These are phyloP conservation scores for Fraxinus ornus DNA, from an alignment of 305 asterid species.

Conservation along the genomic window DNA sequence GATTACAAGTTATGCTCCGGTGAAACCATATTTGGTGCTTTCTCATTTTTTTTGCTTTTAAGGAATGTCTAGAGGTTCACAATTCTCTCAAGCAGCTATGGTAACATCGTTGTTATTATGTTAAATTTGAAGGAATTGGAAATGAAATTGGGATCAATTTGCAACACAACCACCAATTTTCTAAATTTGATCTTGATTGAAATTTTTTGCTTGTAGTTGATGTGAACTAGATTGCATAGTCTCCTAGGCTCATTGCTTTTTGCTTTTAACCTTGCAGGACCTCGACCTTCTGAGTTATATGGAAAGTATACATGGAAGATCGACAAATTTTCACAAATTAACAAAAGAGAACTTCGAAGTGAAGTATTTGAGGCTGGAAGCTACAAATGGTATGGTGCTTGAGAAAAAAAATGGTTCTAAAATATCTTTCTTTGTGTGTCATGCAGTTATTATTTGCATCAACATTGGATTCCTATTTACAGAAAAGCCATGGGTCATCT, in stretches of 20 bases:
- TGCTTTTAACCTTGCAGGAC: conserved; percentile 51
- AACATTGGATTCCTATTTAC: neutral
- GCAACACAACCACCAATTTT: neutral
- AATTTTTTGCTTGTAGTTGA: neutral
- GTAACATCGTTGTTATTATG: neutral
- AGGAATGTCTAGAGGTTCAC: neutral
- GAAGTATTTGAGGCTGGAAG: conserved; percentile 91
- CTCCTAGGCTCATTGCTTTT: neutral
- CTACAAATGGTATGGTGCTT: conserved; percentile 73
- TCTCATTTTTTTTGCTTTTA: neutral
- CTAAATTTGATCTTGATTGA: neutral
- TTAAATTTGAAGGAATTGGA: neutral
- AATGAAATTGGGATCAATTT: neutral
- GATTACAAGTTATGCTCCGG: neutral
- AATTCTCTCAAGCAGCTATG: neutral
- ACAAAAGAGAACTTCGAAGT: conserved; percentile 93
- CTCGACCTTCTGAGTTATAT: conserved; percentile 74
- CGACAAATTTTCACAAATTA: conserved; percentile 77
- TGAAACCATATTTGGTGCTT: neutral
- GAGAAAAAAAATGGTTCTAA: neutral
- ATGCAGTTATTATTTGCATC: neutral
- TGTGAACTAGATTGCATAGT: neutral
- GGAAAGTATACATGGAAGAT: conserved; percentile 94
- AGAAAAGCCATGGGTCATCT: neutral
- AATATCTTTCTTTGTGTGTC: neutral